Evolutionary conservation across 2,329 filamentous ascomycete species (phyloP).

Genomic region (Aphanocladium album): DNA sequence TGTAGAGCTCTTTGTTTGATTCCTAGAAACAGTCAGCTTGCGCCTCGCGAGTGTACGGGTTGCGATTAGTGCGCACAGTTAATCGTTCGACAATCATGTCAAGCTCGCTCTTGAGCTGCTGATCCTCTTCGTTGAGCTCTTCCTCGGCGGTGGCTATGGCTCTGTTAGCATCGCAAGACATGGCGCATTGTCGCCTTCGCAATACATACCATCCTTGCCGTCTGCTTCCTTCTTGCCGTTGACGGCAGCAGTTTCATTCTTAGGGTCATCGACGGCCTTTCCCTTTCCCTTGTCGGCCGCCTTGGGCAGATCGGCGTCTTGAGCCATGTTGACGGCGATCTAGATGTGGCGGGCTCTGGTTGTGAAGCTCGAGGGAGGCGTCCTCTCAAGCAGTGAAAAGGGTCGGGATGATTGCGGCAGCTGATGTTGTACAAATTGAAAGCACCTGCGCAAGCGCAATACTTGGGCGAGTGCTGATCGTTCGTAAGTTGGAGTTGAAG

Average conservation of each 20-base stretch:
- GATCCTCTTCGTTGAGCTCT: constrained; percentile 95
- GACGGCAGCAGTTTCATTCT: constrained; percentile 62
- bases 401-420: background rate
- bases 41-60: background rate
- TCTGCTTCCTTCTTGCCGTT: constrained; percentile 78
- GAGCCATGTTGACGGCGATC: constrained; percentile 66
- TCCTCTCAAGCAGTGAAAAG: background rate
- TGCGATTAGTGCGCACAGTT: constrained; percentile 54
- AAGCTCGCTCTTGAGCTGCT: constrained; percentile 95
- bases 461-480: background rate
- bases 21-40: constrained; percentile 51
- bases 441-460: background rate
- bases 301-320: constrained; percentile 83
- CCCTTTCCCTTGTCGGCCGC: constrained; percentile 92
- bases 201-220: constrained; percentile 43
- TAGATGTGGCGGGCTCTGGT: constrained; percentile 18
- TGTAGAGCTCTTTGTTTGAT: constrained; percentile 80
- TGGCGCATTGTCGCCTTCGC: constrained; percentile 9
- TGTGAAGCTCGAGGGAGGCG: background rate
- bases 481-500: background rate
- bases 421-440: background rate
- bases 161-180: constrained; percentile 18
- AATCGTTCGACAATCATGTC: constrained; percentile 97
- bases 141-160: constrained; percentile 48
- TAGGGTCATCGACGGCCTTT: constrained; percentile 71